A percentile compares a stretch with the other conserved stretches of the same genome.
Conservation (phyloP, 768 basidiomycete genomes). For the Pulveroboletus sp. region DNA sequence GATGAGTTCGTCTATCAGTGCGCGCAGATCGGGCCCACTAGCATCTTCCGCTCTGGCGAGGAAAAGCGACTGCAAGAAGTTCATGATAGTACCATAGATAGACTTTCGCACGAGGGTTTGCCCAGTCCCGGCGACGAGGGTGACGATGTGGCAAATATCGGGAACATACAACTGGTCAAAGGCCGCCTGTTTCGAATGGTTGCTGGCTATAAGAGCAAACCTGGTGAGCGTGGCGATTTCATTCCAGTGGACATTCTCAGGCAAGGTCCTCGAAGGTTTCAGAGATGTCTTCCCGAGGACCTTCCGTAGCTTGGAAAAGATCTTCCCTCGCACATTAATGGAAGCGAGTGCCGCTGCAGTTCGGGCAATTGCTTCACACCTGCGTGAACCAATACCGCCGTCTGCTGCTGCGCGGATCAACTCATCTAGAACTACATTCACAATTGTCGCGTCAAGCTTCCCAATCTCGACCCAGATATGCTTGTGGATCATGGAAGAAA, state of each 20-base stretch:
- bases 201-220: conserved; percentile 66
- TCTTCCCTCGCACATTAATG: conserved; percentile 70
- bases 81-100: conserved; percentile 76
- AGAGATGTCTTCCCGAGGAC: conserved; percentile 69
- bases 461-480: conserved; percentile 76
- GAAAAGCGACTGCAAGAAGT: conserved; percentile 75
- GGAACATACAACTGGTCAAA: conserved; percentile 78
- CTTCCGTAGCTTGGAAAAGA: conserved; percentile 77
- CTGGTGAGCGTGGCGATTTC: conserved; percentile 79
- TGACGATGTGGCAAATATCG: conserved; percentile 76
- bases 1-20: conserved; percentile 58
- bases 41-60: conserved; percentile 55
- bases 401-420: conserved; percentile 79
- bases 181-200: conserved; percentile 56
- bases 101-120: conserved; percentile 70
- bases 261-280: conserved; percentile 55
- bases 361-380: conserved; percentile 72
- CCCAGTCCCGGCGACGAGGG: conserved; percentile 73
- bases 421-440: conserved; percentile 76
- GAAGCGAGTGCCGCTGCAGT: conserved; percentile 71
- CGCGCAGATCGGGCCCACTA: conserved; percentile 52
- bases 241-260: conserved; percentile 71
- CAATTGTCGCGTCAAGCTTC: conserved; percentile 58
- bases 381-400: conserved; percentile 67
- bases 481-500: conserved; percentile 62